Percentiles rank a stretch among this genome's conserved stretches.
These are phyloP conservation scores for Fistulifera pelliculosa DNA, from an alignment of 108 stramenopile genomes.

Conservation along the genomic window DNA sequence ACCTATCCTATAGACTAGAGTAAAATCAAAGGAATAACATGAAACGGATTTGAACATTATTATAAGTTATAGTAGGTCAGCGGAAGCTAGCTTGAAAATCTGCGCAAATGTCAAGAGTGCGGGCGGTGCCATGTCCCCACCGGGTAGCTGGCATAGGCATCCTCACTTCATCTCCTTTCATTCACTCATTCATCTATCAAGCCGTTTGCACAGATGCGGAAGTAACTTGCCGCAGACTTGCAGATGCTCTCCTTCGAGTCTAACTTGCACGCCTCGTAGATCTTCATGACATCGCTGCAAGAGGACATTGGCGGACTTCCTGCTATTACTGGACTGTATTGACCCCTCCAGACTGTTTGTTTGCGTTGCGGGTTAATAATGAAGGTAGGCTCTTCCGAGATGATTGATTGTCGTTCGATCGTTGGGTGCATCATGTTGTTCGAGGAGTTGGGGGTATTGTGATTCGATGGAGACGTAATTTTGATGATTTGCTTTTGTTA, in stretches of 20 bases:
- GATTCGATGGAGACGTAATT: no score
- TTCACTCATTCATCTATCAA: not conserved
- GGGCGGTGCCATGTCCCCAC: no score
- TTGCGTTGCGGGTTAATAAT: no score
- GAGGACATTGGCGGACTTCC: slow-evolving; percentile 15
- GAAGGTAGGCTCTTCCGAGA: no score
- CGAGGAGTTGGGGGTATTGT: no score
- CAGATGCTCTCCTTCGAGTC: slow-evolving; percentile 26
- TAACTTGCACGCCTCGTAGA: slow-evolving; percentile 22
- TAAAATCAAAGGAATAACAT: no score
- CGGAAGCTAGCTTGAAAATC: not conserved
- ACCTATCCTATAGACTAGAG: no score
- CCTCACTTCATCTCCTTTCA: not conserved
- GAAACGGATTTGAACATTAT: not conserved
- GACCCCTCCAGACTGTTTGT: no score
- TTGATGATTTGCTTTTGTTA: no score
- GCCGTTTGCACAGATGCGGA: slow-evolving; percentile 13
- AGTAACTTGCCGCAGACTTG: slow-evolving; percentile 20
- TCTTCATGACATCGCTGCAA: slow-evolving; percentile 26
- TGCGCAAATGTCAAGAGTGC: not conserved
- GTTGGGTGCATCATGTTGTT: no score
- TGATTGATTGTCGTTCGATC: no score
- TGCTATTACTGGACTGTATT: no score
- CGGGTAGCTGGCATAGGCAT: not conserved
- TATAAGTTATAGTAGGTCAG: not conserved